Base-by-base conservation (phyloP, 176 grass and related monocot species). In the Musa schizocarpa region DNA sequence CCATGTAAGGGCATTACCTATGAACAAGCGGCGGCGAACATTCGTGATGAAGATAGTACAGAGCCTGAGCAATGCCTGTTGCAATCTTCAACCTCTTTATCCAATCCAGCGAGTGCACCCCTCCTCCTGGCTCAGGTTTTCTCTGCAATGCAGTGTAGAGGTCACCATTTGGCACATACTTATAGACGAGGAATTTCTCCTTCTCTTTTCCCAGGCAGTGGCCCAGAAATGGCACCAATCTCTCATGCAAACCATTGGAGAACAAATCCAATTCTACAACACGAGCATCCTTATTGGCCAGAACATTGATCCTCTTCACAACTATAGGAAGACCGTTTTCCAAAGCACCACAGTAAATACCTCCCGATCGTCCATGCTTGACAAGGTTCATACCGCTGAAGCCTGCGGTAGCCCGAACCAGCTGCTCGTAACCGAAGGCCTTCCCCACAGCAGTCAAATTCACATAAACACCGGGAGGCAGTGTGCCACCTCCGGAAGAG, bases 71-170 rank as follows among this genome's bases (percentile, higher is more conserved):
- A 20, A 93, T 64, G 54, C 90, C 95, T 63, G 62, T 91, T 21
- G 95, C 95, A 59, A 98, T 87, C 82, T 98, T 98, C 78, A 98
- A 76, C 74, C 95, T 88, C 21, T 88, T 98, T 84, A 98, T 91
- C 95, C 95, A 98, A 82, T 98, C 90, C 80, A 98, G 82, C 14
- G 95, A 93, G 7, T 62, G 76, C 73, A 86, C 50, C 2, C 88
- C 95, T 11, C 84, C 86, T 77, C 73, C 73, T 3, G 14, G 27
- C 48, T 8, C 54, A 43, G 21, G 24, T 86, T 90, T 90, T 78
- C 77, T 98, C 79, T 86, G 90, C 65, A 98, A 78, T 52, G 88
- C 88, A 29, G 71, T 64, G 48, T 82, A 87, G 67, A 98, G 84
- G 74, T 98, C 95, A 58, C 88, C 88, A 78, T 86, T 98, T 1